Evolutionary conservation across 139 green algal genomes (phyloP), one percentile per base, ranked within the genome.

Genomic region (Chlorella sorokiniana): DNA sequence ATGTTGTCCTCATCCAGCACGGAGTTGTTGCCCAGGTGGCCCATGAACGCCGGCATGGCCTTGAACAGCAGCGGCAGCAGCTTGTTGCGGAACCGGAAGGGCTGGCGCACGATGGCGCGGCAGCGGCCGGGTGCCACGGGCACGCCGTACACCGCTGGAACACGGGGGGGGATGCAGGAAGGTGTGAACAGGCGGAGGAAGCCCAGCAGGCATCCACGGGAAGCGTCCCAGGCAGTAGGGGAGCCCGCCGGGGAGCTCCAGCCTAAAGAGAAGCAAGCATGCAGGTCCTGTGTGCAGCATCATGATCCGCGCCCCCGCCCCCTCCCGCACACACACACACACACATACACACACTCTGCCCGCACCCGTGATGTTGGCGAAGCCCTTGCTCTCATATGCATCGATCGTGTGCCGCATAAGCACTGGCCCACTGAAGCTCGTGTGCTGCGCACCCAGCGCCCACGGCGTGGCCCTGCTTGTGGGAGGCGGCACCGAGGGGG

Each of bases 361-460:
- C n/a, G n/a, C 71, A 59, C 72, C 72, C 18, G 87, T 90, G 76
- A 90, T 88, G 78, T 90, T 91, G 18, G 76, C 75, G 41, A 91
- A 91, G 48, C 87, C 87, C 23, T 79, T 69, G 40, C 25, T 88
- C 23, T 83, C 77, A 23, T 76, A 70, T 2, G 80, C 81, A 38
- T 90, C 78, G 14, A 91, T 87, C 22, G 85, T 88, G 73, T 90
- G 85, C 40, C 85, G 40, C 87, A 91, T 90, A 27, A 91, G 73
- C 14, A 45, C 77, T 1, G 87, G 87, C 7, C 37, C 82, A 2
- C 40, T 29, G 64, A 86, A 90, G 23, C 80, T 18, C 1, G 89
- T 92, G 67, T 80, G 70, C 79, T 90, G 88, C 29, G 83, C 45
- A 9, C 89, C 89, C 41, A 91, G 73, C 18, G 54, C 54, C 14